phyloP scores from a whole-genome alignment of 148 eudicot genomes.

The Spergularia bocconei region DNA sequence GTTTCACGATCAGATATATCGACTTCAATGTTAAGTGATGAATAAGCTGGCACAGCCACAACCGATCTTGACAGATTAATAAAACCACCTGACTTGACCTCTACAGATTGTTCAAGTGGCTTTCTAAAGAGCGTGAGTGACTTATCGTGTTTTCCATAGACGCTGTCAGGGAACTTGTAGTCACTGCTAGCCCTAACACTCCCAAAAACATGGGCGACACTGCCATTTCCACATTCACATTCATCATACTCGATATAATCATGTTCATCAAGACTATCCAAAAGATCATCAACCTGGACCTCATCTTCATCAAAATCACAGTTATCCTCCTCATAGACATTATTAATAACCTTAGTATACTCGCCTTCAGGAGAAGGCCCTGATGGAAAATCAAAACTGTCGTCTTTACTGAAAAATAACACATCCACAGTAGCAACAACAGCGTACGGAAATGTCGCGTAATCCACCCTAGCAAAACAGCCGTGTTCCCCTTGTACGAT shows the following conservation, averaged over 20 bases:
- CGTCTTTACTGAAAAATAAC: not conserved
- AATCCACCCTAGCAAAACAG: not conserved
- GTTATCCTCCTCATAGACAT: not conserved
- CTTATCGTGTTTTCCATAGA: not conserved
- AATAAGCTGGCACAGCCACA: constrained; percentile 6
- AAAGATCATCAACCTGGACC: too few species aligned
- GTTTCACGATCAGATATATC: not conserved
- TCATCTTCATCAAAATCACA: not conserved
- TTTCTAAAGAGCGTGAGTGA: not conserved
- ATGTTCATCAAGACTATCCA: not conserved
- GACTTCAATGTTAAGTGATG: not conserved
- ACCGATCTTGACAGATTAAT: not conserved
- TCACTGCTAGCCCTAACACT: not conserved
- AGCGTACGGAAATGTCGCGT: not conserved
- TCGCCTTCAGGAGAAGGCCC: not conserved
- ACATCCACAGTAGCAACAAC: constrained; percentile 4
- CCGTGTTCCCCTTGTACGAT: not conserved
- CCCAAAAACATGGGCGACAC: not conserved
- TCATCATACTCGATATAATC: not conserved
- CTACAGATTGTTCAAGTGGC: not conserved
- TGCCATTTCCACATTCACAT: not conserved
- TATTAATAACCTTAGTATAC: not conserved
- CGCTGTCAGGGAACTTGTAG: not conserved
- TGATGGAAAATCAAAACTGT: not conserved
- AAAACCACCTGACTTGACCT: not conserved